phyloP scores from a whole-genome alignment of 768 basidiomycete genomes.

The Dacryopinax primogenitus region DNA sequence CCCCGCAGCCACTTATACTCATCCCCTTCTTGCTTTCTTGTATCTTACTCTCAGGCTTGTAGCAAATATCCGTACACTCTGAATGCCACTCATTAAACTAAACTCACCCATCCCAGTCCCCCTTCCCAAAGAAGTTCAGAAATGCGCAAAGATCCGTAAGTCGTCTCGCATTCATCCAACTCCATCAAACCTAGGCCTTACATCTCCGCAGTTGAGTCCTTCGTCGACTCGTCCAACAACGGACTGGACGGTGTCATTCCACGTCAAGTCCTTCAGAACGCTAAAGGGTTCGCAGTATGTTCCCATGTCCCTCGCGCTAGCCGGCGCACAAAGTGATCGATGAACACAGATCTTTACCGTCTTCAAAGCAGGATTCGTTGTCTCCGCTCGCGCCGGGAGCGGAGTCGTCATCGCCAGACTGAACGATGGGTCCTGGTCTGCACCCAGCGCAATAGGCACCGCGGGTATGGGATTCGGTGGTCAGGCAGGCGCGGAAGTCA shows the following conservation, averaged over 20 bases:
- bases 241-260: constrained; percentile 72
- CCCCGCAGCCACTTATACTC: no score
- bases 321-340: constrained; percentile 16
- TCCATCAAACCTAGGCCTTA: constrained; percentile 12
- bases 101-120: constrained; percentile 27
- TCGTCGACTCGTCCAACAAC: constrained; percentile 67
- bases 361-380: constrained; percentile 55
- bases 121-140: constrained; percentile 70
- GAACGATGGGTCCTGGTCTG: constrained; percentile 84
- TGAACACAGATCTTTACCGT: constrained; percentile 57
- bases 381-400: constrained; percentile 68
- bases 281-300: constrained; percentile 56
- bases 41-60: not conserved
- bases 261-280: constrained; percentile 40
- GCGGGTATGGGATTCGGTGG: constrained; percentile 82
- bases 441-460: constrained; percentile 88
- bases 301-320: constrained; percentile 14
- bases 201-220: constrained; percentile 52
- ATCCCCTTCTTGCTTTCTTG: not conserved
- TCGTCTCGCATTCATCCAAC: not conserved
- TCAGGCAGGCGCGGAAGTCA: constrained; percentile 57
- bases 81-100: constrained; percentile 4
- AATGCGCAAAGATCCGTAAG: constrained; percentile 79
- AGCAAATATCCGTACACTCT: not conserved
- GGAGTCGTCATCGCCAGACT: constrained; percentile 81